Evolutionary conservation across 2,329 filamentous ascomycete species (phyloP).

Genomic region (Stromatinia cepivora): DNA sequence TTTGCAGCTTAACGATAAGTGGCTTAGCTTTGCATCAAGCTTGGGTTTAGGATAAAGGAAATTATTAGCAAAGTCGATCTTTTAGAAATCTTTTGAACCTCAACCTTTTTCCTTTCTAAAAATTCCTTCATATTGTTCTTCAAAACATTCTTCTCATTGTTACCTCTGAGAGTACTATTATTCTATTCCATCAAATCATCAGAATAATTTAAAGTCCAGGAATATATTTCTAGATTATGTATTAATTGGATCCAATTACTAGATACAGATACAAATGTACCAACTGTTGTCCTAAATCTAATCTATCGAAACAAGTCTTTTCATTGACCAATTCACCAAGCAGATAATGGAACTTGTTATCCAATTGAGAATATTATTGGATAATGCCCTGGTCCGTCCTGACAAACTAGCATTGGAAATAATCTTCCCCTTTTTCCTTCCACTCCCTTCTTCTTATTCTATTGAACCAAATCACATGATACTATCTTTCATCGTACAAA

Average conservation of each 20-base stretch:
- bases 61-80: conserved; percentile 16
- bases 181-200: too few species aligned
- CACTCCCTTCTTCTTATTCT: neutral
- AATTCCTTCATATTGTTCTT: neutral
- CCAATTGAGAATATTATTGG: neutral
- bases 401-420: neutral
- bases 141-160: neutral
- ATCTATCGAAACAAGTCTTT: neutral
- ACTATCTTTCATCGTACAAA: neutral
- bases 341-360: neutral
- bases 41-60: conserved; percentile 7
- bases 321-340: conserved; percentile 9
- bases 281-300: neutral
- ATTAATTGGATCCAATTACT: neutral
- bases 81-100: conserved; percentile 2
- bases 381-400: neutral
- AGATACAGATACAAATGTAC: neutral
- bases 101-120: neutral
- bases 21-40: neutral
- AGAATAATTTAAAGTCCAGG: too few species aligned
- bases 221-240: neutral
- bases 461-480: conserved; percentile 4
- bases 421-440: neutral
- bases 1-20: neutral
- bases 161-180: neutral